A percentile compares a stretch with the other conserved stretches of the same genome.
Evolutionary conservation across 352 stramenopile genomes (phyloP).

Genomic region (Elongisporangium prolatum): DNA sequence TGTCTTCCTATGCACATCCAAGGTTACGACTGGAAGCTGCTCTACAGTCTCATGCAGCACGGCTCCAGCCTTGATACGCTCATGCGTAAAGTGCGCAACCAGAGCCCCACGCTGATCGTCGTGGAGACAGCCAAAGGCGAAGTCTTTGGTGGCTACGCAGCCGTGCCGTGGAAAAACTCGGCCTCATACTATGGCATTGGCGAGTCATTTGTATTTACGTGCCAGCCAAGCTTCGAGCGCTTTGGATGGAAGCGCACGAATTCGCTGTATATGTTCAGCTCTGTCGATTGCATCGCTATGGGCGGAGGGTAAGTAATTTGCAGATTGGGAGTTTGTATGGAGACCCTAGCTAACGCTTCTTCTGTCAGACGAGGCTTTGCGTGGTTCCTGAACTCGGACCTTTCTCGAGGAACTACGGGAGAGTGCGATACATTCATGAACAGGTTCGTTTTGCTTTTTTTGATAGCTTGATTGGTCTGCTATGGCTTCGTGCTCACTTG

Average conservation of each 20-base stretch:
- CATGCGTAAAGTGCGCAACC: conserved; percentile 29
- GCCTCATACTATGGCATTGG: conserved; percentile 66
- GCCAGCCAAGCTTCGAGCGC: conserved; percentile 45
- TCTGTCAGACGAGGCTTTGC: conserved; percentile 47
- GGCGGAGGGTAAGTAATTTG: conserved; percentile 55
- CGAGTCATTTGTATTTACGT: conserved; percentile 73
- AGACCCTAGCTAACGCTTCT: too few relatives aligned
- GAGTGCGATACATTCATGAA: conserved; percentile 61
- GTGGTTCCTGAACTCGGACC: conserved; percentile 62
- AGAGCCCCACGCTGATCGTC: conserved; percentile 46
- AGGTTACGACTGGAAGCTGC: conserved; percentile 62
- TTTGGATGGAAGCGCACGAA: conserved; percentile 63
- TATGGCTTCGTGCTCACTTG: neutral
- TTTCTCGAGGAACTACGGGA: conserved; percentile 47
- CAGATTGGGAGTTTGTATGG: too few relatives aligned
- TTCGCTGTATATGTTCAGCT: conserved; percentile 72
- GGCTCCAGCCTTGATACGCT: conserved; percentile 65
- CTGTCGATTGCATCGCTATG: conserved; percentile 64
- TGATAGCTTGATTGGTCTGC: neutral
- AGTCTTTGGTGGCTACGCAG: conserved; percentile 58
- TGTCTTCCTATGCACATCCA: conserved; percentile 39
- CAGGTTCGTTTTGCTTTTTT: conserved; percentile 14
- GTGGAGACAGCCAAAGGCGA: conserved; percentile 61
- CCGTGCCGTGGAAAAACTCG: conserved; percentile 37
- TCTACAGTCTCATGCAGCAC: conserved; percentile 60